Percentiles rank a stretch among this genome's conserved stretches.
Evolutionary conservation across 208 protist species (phyloP).

Genomic region (Blastocrithidia nonstop): DNA sequence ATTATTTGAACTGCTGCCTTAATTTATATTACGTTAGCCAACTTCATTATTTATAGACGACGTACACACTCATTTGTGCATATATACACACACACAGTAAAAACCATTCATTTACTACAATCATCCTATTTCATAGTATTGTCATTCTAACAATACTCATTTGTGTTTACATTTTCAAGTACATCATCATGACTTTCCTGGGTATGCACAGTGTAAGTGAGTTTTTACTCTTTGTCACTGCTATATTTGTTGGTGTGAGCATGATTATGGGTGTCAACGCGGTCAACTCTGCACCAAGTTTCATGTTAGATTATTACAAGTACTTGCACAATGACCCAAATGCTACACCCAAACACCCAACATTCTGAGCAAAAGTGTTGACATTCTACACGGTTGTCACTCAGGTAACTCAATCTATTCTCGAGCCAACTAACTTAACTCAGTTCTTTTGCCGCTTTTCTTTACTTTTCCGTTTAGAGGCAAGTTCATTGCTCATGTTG

Average conservation of each 20-base stretch:
- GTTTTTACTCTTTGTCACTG: slow-evolving; percentile 33
- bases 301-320: slow-evolving; percentile 57
- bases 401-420: slow-evolving; percentile 31
- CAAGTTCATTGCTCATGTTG: slow-evolving; percentile 15
- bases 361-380: slow-evolving; percentile 37
- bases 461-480: slow-evolving; percentile 18
- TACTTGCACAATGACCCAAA: slow-evolving; percentile 18
- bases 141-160: too few species aligned
- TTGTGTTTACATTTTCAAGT: too few species aligned
- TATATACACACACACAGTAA: too few species aligned
- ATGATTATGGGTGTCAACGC: slow-evolving; percentile 67
- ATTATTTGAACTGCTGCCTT: too few species aligned
- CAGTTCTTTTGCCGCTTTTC: slow-evolving; percentile 29
- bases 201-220: slow-evolving; percentile 11
- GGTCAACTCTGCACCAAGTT: slow-evolving; percentile 48
- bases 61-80: too few species aligned
- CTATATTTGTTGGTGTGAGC: slow-evolving; percentile 44
- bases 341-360: slow-evolving; percentile 9
- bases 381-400: slow-evolving; percentile 58
- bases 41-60: too few species aligned
- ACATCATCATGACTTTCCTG: slow-evolving; percentile 16
- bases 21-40: too few species aligned
- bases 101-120: too few species aligned
- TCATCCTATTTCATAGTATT: too few species aligned
- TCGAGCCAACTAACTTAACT: slow-evolving; percentile 25